Evolutionary conservation across 441 rosid species (phyloP).

Genomic region (Populus tomentosa): DNA sequence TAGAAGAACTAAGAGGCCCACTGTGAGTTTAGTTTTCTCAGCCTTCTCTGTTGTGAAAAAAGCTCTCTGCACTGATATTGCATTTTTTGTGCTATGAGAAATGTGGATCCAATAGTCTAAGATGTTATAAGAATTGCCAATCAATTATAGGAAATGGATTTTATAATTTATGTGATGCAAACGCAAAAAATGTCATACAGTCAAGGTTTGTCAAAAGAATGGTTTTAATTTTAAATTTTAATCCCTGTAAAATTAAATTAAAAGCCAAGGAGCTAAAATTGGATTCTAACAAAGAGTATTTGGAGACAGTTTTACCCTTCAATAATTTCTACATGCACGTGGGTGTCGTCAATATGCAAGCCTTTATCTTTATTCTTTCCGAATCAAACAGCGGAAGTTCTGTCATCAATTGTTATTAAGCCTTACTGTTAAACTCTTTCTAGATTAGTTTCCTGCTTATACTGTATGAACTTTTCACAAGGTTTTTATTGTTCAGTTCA

Average conservation of each 20-base stretch:
- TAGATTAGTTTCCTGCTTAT: not conserved
- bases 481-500: not conserved
- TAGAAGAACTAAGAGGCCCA: conserved; percentile 81
- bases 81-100: not conserved
- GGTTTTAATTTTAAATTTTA: not conserved
- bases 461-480: not conserved
- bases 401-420: not conserved
- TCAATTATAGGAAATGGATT: not conserved
- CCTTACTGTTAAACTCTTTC: not conserved
- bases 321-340: not conserved
- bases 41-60: not conserved
- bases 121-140: not conserved
- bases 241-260: too few relatives aligned
- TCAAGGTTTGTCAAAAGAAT: not conserved
- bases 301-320: not conserved
- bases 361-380: not conserved
- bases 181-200: not conserved
- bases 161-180: not conserved
- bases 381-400: too few relatives aligned
- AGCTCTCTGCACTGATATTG: not conserved
- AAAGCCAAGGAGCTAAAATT: too few relatives aligned
- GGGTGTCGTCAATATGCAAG: not conserved
- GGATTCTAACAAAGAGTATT: not conserved
- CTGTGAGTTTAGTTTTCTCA: conserved; percentile 48
- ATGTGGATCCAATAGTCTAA: not conserved